Percentiles rank a stretch among this genome's conserved stretches.
These are phyloP conservation scores for Metahyphopichia silvanorum DNA, from an alignment of 805 yeast species.

Conservation along the genomic window DNA sequence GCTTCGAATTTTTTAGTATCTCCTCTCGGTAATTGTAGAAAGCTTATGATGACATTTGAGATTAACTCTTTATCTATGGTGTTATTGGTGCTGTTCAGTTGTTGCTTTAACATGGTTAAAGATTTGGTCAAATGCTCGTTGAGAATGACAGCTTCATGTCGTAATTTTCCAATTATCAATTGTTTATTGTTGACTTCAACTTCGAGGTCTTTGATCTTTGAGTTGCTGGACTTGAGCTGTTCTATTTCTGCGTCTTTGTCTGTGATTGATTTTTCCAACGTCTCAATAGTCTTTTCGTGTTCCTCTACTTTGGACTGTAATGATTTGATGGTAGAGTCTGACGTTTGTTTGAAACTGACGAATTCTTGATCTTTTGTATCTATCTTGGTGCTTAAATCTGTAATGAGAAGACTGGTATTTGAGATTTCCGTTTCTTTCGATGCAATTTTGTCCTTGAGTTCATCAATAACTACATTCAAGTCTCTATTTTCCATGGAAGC, in stretches of 20 bases:
- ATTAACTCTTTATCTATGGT: slow-evolving; percentile 85
- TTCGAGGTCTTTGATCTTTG: slow-evolving; percentile 48
- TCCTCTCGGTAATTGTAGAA: slow-evolving; percentile 83
- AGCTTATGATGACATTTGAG: slow-evolving; percentile 81
- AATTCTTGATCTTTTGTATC: slow-evolving; percentile 6
- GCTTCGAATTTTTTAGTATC: slow-evolving; percentile 96
- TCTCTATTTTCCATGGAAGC: slow-evolving; percentile 39
- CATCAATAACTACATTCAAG: slow-evolving; percentile 38
- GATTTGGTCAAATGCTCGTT: slow-evolving; percentile 97
- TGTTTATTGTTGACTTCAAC: slow-evolving; percentile 59
- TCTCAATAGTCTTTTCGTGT: slow-evolving; percentile 20
- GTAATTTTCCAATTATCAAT: slow-evolving; percentile 78
- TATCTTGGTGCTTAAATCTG: slow-evolving; percentile 3
- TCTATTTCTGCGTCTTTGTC: slow-evolving; percentile 12
- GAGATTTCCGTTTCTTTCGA: slow-evolving; percentile 21
- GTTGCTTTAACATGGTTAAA: slow-evolving; percentile 74
- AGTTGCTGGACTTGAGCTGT: slow-evolving; percentile 21
- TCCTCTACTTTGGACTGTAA: slow-evolving; percentile 15
- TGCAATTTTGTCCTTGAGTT: slow-evolving; percentile 40
- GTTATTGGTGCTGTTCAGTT: slow-evolving; percentile 56
- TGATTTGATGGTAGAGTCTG: slow-evolving; percentile 4
- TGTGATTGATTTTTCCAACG: slow-evolving; percentile 5
- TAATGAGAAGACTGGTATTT: slow-evolving; percentile 1
- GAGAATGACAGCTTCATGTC: slow-evolving; percentile 90
- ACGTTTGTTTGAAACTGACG: neutral